phyloP scores from a whole-genome alignment of 129 eudicot genomes.

The Saposhnikovia divaricata region DNA sequence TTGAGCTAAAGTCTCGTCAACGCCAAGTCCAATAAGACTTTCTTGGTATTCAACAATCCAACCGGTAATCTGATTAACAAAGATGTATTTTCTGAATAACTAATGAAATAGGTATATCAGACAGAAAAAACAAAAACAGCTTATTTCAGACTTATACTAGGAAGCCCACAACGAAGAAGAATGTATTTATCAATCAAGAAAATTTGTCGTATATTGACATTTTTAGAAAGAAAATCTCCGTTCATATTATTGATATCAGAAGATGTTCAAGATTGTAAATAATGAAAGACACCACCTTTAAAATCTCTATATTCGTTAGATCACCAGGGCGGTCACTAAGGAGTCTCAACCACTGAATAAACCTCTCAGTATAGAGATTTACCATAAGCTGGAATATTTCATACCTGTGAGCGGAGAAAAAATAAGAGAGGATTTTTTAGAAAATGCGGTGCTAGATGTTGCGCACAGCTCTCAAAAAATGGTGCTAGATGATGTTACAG shows the following conservation, averaged over 20 bases:
- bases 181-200: background rate
- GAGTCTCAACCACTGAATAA: constrained; percentile 86
- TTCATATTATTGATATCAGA: background rate
- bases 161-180: background rate
- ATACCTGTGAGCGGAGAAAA: constrained; percentile 42
- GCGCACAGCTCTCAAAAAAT: background rate
- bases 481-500: background rate
- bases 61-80: constrained; percentile 65
- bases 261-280: background rate
- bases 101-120: background rate
- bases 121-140: background rate
- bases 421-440: background rate
- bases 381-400: constrained; percentile 99
- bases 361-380: constrained; percentile 94
- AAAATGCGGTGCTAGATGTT: background rate
- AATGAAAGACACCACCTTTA: constrained; percentile 48
- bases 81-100: background rate
- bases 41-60: constrained; percentile 99
- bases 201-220: background rate
- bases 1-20: constrained; percentile 95
- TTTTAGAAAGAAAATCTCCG: background rate
- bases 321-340: constrained; percentile 89
- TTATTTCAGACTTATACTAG: background rate
- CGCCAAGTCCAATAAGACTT: constrained; percentile 85
- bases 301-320: constrained; percentile 74